Evolutionary conservation across 1,284 basidiomycete species (phyloP), one percentile per base, ranked within the genome.

Genomic region (Ceratorhiza oryzae-sativae): DNA sequence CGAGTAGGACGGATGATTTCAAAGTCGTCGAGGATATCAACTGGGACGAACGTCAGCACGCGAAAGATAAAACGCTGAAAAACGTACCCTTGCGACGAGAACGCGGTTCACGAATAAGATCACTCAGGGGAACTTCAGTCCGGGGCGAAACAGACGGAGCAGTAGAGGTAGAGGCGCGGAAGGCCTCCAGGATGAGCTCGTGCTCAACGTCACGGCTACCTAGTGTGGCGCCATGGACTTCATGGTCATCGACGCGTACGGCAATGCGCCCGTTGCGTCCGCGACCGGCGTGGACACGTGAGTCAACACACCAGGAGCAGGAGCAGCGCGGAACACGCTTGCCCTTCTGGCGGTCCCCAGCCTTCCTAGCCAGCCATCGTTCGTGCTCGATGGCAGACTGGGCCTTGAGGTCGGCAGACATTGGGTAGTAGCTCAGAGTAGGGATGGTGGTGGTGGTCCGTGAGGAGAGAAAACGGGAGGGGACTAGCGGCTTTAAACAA

Each of bases 11-110:
- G 63, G 51, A 68, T 68, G 39, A 68, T 56, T 25, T 68, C 63
- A 68, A 68, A 68, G 51, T 68, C 63, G 1, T 68, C 63, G 27
- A 68, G 63, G 23, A 68, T 56, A 56, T 68, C 63, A 45, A 68
- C 63, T 68, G n/a, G 34, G 27, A 20, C 23, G 36, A 51, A 56
- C 36, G 59, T 39, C n/a, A 56, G 51, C 39, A n/a, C n/a, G 39
- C 23, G 51, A 56, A 42, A 56, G 39, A 68, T 32, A 41, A 45
- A 41, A 30, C 32, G 32, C 32, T 20, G 51, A n/a, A 68, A 56
- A 48, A 41, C 30, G 45, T 25, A 68, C 63, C 63, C 56, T 68
- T 68, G 51, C 63, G 63, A 25, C 63, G 63, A n/a, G 55, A 39
- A 18, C 63, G 49, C 5, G 63, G 63, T 25, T 68, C 51, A 15